These are phyloP conservation scores for Leptodontidium sp. DNA, from an alignment of 2,329 filamentous ascomycete species.

Conservation along the genomic window DNA sequence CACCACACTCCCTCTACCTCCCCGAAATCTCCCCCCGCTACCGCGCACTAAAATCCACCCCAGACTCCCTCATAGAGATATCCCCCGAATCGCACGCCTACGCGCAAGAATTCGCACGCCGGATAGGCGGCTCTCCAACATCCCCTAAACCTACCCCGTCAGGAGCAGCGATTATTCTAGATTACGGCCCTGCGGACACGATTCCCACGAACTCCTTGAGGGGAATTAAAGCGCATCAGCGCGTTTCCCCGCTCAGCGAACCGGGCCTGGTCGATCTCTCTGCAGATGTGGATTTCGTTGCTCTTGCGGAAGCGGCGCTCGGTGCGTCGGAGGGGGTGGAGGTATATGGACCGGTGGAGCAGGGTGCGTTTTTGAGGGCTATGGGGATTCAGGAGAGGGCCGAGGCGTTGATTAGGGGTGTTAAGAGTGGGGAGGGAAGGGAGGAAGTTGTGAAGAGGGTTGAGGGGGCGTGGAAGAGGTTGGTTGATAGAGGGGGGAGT, in stretches of 20 bases:
- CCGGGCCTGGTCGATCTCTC: conserved; percentile 88
- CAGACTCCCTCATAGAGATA: conserved; percentile 82
- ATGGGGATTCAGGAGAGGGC: conserved; percentile 88
- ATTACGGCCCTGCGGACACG: conserved; percentile 84
- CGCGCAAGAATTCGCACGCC: conserved; percentile 79
- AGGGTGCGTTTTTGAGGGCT: conserved; percentile 77
- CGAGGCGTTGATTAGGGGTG: conserved; percentile 66
- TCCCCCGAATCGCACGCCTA: conserved; percentile 88
- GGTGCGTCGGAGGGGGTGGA: conserved; percentile 81
- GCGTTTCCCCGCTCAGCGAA: conserved; percentile 79
- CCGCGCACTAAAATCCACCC: conserved; percentile 71
- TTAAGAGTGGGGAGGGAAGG: conserved; percentile 48
- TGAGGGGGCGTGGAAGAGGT: conserved; percentile 77
- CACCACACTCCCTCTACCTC: conserved; percentile 84
- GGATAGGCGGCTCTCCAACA: conserved; percentile 76
- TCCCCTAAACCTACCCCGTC: conserved; percentile 68
- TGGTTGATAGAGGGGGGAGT: conserved; percentile 82
- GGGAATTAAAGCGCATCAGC: conserved; percentile 80
- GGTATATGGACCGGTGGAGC: conserved; percentile 89
- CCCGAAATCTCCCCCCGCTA: conserved; percentile 85
- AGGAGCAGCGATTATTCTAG: conserved; percentile 92
- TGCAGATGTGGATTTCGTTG: conserved; percentile 92
- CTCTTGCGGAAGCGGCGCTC: conserved; percentile 82
- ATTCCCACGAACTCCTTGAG: conserved; percentile 90
- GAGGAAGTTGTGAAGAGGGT: conserved; percentile 66